A percentile compares a stretch with the other conserved stretches of the same genome.
phyloP scores from a whole-genome alignment of 805 yeast species.

The Saccharomycopsis olivae region DNA sequence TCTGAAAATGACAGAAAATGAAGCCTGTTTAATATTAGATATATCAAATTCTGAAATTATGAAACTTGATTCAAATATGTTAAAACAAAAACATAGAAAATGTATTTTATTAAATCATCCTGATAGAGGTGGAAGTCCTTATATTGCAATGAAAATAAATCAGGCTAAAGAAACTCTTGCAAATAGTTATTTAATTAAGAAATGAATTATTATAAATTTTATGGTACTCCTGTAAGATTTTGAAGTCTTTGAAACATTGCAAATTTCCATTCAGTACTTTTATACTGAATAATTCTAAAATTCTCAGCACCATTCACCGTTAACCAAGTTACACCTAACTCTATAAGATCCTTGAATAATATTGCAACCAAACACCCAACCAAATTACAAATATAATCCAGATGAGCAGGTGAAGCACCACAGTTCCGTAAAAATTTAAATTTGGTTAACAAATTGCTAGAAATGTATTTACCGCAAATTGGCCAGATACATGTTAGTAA shows the following conservation, averaged over 20 bases:
- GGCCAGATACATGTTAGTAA: slow-evolving; percentile 28
- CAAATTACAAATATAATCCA: slow-evolving; percentile 25
- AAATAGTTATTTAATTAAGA: slow-evolving; percentile 38
- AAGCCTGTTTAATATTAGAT: slow-evolving; percentile 55
- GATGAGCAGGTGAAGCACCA: slow-evolving; percentile 30
- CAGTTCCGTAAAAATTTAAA: slow-evolving; percentile 20
- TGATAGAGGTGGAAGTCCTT: slow-evolving; percentile 80
- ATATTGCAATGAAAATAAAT: slow-evolving; percentile 73
- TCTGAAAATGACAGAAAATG: slow-evolving; percentile 55
- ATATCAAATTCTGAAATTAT: slow-evolving; percentile 48
- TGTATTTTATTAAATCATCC: slow-evolving; percentile 82
- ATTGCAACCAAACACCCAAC: slow-evolving; percentile 26
- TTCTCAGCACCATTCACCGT: slow-evolving; percentile 23
- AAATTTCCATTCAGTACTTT: slow-evolving; percentile 3
- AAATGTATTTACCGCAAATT: slow-evolving; percentile 22
- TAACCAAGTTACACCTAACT: slow-evolving; percentile 25
- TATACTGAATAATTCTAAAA: slow-evolving; percentile 12
- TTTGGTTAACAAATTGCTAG: slow-evolving; percentile 20
- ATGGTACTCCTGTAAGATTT: background rate
- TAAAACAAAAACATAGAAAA: slow-evolving; percentile 63
- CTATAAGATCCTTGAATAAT: slow-evolving; percentile 25
- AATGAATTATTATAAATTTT: slow-evolving; percentile 3
- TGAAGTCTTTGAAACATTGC: slow-evolving; percentile 1
- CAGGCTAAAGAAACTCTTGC: slow-evolving; percentile 78
- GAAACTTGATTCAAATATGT: slow-evolving; percentile 33